These are phyloP conservation scores for Fusarium decemcellulare DNA, from an alignment of 2,329 filamentous ascomycete genomes.

Conservation along the genomic window DNA sequence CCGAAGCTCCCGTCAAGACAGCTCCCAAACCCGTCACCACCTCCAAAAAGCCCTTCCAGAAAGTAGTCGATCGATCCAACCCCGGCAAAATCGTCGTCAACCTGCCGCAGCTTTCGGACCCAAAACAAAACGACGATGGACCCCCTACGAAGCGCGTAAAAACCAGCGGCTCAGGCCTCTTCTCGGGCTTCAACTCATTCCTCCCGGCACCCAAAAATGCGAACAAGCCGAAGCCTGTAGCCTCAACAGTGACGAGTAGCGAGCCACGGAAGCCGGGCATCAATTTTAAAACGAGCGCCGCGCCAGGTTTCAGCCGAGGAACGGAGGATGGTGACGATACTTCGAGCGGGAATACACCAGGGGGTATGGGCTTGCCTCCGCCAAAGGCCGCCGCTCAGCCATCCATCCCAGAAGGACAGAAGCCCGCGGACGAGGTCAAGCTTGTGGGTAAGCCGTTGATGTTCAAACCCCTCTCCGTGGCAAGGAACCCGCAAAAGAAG, in stretches of 20 bases:
- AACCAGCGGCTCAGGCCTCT: slow-evolving; percentile 70
- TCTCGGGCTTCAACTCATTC: slow-evolving; percentile 88
- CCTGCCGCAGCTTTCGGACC: slow-evolving; percentile 70
- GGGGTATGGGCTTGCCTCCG: slow-evolving; percentile 55
- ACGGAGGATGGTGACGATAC: slow-evolving; percentile 41
- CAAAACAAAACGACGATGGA: slow-evolving; percentile 48
- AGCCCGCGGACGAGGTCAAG: slow-evolving; percentile 75
- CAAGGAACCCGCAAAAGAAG: slow-evolving; percentile 80
- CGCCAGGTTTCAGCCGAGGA: slow-evolving; percentile 84
- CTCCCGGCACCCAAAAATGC: slow-evolving; percentile 85
- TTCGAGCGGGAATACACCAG: slow-evolving; percentile 37
- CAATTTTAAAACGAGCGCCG: slow-evolving; percentile 85
- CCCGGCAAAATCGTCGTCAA: slow-evolving; percentile 88
- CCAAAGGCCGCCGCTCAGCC: slow-evolving; percentile 59
- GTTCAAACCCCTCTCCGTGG: slow-evolving; percentile 91
- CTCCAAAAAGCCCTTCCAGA: slow-evolving; percentile 77
- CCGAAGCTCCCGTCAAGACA: slow-evolving; percentile 49
- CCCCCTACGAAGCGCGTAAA: slow-evolving; percentile 80
- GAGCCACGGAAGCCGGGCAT: slow-evolving; percentile 55
- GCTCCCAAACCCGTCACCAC: slow-evolving; percentile 50
- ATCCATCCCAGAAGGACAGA: slow-evolving; percentile 69
- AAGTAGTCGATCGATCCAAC: slow-evolving; percentile 85
- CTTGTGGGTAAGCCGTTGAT: slow-evolving; percentile 84
- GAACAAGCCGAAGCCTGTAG: slow-evolving; percentile 50
- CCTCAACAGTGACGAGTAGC: slow-evolving; percentile 48